Evolutionary conservation across 495 filamentous ascomycete genomes (phyloP).

Genomic region (Aspergillus sclerotioniger): DNA sequence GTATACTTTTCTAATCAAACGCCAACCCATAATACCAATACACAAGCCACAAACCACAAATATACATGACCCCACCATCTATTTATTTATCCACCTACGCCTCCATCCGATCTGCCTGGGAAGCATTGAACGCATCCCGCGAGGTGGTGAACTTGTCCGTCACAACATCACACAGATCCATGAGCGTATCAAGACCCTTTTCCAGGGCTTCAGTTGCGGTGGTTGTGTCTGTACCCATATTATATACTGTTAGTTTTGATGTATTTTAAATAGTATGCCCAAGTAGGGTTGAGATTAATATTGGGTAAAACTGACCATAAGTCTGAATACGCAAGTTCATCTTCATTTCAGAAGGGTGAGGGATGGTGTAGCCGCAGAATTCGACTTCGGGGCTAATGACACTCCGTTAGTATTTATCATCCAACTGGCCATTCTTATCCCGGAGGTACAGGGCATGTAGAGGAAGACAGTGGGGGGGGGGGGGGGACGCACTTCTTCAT

Average conservation of each 20-base stretch:
- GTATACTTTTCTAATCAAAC: slow-evolving; percentile 18
- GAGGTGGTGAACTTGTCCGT: slow-evolving; percentile 74
- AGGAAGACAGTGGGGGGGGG: neutral
- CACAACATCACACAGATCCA: slow-evolving; percentile 89
- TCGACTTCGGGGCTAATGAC: slow-evolving; percentile 78
- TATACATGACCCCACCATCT: neutral
- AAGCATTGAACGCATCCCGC: slow-evolving; percentile 60
- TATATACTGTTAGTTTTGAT: neutral
- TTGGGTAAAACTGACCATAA: slow-evolving; percentile 84
- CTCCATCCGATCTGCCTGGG: slow-evolving; percentile 37
- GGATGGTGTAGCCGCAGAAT: slow-evolving; percentile 97
- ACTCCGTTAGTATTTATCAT: neutral
- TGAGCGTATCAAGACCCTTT: slow-evolving; percentile 84
- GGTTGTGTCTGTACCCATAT: slow-evolving; percentile 68
- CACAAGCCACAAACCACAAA: slow-evolving; percentile 3
- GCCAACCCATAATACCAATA: slow-evolving; percentile 10
- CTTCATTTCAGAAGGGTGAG: slow-evolving; percentile 90
- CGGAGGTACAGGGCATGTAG: too few species aligned
- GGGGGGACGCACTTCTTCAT: slow-evolving; percentile 86
- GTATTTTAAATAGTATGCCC: too few species aligned
- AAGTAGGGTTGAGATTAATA: too few species aligned
- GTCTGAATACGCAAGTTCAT: slow-evolving; percentile 98
- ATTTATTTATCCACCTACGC: slow-evolving; percentile 17
- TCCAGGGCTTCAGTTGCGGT: slow-evolving; percentile 80
- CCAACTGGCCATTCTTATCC: too few species aligned